A percentile compares a stretch with the other conserved stretches of the same genome.
Conservation (phyloP, 2,329 filamentous ascomycete genomes). For the Bipolaris cookei region DNA sequence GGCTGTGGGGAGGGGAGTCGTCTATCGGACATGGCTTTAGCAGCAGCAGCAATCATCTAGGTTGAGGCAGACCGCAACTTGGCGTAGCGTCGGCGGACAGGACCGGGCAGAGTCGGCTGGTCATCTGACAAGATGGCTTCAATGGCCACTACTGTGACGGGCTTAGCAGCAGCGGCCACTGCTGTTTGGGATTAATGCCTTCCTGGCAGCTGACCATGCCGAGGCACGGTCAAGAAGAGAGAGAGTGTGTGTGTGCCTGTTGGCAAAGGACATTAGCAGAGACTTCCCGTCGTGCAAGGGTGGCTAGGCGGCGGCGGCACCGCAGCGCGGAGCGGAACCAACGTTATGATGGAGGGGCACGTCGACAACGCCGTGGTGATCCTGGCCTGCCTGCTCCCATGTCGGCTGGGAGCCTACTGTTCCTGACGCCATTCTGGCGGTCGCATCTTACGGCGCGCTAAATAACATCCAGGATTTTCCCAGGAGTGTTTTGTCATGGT, state of each 20-base stretch:
- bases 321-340: constrained; percentile 15
- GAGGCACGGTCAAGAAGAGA: constrained; percentile 6
- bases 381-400: constrained; percentile 1
- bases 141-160: constrained; percentile 10
- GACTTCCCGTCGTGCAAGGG: constrained; percentile 21
- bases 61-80: constrained; percentile 29
- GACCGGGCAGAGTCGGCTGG: constrained; percentile 30
- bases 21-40: constrained; percentile 16
- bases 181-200: constrained; percentile 22
- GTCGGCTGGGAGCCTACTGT: constrained; percentile 19
- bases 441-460: constrained; percentile 31
- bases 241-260: constrained; percentile 1
- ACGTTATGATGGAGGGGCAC: constrained; percentile 8
- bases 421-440: constrained; percentile 34
- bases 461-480: constrained; percentile 3
- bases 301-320: constrained; percentile 11
- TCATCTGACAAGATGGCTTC: constrained; percentile 18
- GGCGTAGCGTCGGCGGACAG: constrained; percentile 25
- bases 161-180: constrained; percentile 17
- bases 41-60: constrained; percentile 14
- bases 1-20: constrained; percentile 21
- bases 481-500: constrained; percentile 13
- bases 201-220: constrained; percentile 26
- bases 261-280: constrained; percentile 11
- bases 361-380: neutral